These are phyloP conservation scores for Puccinia triticina DNA, from an alignment of 1,284 basidiomycete species.

Conservation along the genomic window DNA sequence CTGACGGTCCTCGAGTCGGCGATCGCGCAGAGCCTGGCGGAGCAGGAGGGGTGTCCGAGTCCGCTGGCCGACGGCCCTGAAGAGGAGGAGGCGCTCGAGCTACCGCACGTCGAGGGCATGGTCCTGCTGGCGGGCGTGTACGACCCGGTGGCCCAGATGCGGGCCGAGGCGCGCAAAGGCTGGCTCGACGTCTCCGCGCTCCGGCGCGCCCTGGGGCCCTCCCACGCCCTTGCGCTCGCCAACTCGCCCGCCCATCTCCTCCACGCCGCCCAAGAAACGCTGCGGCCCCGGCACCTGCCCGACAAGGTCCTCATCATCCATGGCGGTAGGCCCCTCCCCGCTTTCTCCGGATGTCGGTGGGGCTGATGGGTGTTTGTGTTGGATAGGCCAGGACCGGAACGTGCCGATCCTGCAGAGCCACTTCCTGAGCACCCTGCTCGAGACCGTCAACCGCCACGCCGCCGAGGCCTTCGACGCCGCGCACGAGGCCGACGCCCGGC, in stretches of 20 bases:
- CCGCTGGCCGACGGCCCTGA: neutral
- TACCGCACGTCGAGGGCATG: slow-evolving; percentile 54
- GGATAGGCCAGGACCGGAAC: slow-evolving; percentile 57
- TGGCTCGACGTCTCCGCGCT: slow-evolving; percentile 11
- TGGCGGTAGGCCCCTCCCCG: slow-evolving; percentile 39
- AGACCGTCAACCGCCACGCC: slow-evolving; percentile 51
- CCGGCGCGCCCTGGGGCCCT: slow-evolving; percentile 21
- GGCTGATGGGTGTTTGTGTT: neutral
- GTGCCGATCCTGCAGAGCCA: slow-evolving; percentile 58
- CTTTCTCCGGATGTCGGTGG: too few species aligned
- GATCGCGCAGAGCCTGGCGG: slow-evolving; percentile 54
- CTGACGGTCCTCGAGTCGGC: slow-evolving; percentile 61
- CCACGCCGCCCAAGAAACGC: slow-evolving; percentile 56
- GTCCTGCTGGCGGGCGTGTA: slow-evolving; percentile 54
- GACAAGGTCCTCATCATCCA: slow-evolving; percentile 57
- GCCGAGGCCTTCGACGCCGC: neutral
- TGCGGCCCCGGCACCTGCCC: slow-evolving; percentile 57
- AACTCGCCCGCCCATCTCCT: slow-evolving; percentile 59
- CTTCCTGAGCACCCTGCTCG: slow-evolving; percentile 57
- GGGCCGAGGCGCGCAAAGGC: slow-evolving; percentile 50
- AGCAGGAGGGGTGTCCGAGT: too few species aligned
- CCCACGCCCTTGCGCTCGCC: slow-evolving; percentile 44
- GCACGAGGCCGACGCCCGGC: neutral
- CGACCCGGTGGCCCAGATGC: slow-evolving; percentile 54
- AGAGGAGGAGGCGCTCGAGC: neutral